Conservation (phyloP, 805 yeast species). For the Candida silvatica region DNA sequence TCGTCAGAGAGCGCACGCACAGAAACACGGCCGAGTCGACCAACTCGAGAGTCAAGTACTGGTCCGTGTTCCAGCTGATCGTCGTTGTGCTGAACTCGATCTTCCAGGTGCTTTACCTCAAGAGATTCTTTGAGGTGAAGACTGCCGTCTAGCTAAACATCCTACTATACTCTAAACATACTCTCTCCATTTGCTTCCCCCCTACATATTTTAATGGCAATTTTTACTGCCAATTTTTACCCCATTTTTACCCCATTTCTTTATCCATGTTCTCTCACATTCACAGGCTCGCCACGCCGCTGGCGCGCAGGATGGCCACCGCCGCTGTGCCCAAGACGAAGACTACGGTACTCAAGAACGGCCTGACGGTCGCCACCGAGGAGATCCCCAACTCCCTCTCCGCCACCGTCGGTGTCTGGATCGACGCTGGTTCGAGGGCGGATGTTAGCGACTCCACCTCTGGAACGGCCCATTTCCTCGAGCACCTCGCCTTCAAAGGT, state of each 20-base stretch:
- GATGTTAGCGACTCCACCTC: conserved; percentile 71
- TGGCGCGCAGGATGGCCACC: conserved; percentile 7
- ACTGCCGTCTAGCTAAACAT: conserved; percentile 53
- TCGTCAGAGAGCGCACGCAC: conserved; percentile 93
- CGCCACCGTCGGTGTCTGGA: conserved; percentile 98
- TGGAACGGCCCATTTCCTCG: conserved; percentile 97
- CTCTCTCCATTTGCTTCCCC: background rate
- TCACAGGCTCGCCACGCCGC: background rate
- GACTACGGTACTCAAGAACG: conserved; percentile 78
- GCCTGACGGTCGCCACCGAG: conserved; percentile 91
- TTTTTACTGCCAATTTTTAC: background rate
- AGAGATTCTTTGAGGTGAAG: conserved; percentile 92
- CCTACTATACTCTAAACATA: too few relatives aligned
- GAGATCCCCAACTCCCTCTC: conserved; percentile 78
- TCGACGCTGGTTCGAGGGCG: conserved; percentile 97
- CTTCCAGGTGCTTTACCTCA: conserved; percentile 90
- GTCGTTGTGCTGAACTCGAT: conserved; percentile 82
- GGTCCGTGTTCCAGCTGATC: conserved; percentile 87
- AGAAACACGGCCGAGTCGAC: conserved; percentile 98
- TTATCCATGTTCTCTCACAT: background rate
- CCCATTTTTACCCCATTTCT: background rate
- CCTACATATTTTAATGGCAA: background rate
- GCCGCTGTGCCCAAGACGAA: conserved; percentile 35
- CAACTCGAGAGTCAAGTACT: conserved; percentile 93
- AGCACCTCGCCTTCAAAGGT: conserved; percentile 95